These are phyloP conservation scores for Capsicum baccatum DNA, from an alignment of 257 asterid genomes.

Conservation along the genomic window DNA sequence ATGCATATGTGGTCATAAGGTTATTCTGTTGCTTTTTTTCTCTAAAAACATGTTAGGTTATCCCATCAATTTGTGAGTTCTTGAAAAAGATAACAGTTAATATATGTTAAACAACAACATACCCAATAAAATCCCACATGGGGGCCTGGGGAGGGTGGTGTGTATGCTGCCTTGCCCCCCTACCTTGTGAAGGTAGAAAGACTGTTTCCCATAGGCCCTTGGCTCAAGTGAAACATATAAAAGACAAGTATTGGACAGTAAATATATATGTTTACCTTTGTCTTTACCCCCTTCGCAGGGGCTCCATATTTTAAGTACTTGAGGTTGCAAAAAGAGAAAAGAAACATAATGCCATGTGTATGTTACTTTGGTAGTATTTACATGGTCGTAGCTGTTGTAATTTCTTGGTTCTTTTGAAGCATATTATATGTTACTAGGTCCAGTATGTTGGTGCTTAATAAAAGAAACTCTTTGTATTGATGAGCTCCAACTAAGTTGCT, in stretches of 20 bases:
- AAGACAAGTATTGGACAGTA: no score
- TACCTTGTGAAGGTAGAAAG: no score
- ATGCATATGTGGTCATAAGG: not conserved
- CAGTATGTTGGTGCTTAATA: not conserved
- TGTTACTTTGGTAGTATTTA: slow-evolving; percentile 15
- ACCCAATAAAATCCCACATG: no score
- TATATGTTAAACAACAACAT: not conserved
- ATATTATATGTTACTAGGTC: not conserved
- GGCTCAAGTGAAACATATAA: no score
- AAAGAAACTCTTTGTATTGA: not conserved
- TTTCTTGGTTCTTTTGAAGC: not conserved
- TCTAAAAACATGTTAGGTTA: not conserved
- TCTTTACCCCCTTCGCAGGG: no score
- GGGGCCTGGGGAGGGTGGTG: no score
- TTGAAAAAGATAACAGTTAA: not conserved
- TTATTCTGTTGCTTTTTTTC: not conserved
- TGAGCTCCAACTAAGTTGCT: not conserved
- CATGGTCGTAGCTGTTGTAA: not conserved
- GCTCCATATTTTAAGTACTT: not conserved
- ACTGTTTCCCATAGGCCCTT: no score
- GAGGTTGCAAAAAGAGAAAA: not conserved
- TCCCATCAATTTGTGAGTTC: not conserved
- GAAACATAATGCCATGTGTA: not conserved
- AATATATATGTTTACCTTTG: no score
- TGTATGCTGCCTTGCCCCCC: no score